phyloP scores from a whole-genome alignment of 2,329 filamentous ascomycete genomes.

The Fusarium staphyleae region DNA sequence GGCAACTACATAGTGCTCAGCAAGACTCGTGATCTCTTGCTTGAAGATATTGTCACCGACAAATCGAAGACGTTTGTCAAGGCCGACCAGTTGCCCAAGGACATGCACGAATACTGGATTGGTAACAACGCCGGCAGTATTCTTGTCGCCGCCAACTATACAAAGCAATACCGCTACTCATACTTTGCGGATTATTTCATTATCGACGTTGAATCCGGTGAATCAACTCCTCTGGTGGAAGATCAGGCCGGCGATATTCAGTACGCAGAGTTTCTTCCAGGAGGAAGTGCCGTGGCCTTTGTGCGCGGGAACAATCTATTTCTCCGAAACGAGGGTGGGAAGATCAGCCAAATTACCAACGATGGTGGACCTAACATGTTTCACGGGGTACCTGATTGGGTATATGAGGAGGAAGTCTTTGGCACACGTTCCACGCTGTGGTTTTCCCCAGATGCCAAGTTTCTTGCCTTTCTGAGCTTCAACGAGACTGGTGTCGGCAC shows the following conservation, averaged over 20 bases:
- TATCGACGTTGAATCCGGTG: slow-evolving; percentile 65
- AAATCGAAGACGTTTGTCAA: slow-evolving; percentile 64
- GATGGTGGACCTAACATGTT: slow-evolving; percentile 69
- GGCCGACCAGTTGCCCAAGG: slow-evolving; percentile 62
- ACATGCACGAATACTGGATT: slow-evolving; percentile 66
- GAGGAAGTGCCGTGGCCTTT: slow-evolving; percentile 67
- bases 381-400: slow-evolving; percentile 76
- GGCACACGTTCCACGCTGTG: slow-evolving; percentile 79
- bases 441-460: slow-evolving; percentile 90
- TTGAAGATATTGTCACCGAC: slow-evolving; percentile 68
- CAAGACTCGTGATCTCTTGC: slow-evolving; percentile 60
- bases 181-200: slow-evolving; percentile 73
- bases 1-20: slow-evolving; percentile 66
- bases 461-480: slow-evolving; percentile 86
- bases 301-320: slow-evolving; percentile 72
- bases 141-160: slow-evolving; percentile 69
- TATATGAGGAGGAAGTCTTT: slow-evolving; percentile 76
- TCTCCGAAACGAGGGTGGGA: slow-evolving; percentile 55
- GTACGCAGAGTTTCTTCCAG: slow-evolving; percentile 68
- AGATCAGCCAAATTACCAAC: slow-evolving; percentile 62
- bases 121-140: slow-evolving; percentile 65
- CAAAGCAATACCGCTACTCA: slow-evolving; percentile 72
- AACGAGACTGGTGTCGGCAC: slow-evolving; percentile 77
- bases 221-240: slow-evolving; percentile 61
- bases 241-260: slow-evolving; percentile 71